Evolutionary conservation across 2,329 filamentous ascomycete species (phyloP), one percentile per base, ranked within the genome.

Genomic region (Aureobasidium sp.): DNA sequence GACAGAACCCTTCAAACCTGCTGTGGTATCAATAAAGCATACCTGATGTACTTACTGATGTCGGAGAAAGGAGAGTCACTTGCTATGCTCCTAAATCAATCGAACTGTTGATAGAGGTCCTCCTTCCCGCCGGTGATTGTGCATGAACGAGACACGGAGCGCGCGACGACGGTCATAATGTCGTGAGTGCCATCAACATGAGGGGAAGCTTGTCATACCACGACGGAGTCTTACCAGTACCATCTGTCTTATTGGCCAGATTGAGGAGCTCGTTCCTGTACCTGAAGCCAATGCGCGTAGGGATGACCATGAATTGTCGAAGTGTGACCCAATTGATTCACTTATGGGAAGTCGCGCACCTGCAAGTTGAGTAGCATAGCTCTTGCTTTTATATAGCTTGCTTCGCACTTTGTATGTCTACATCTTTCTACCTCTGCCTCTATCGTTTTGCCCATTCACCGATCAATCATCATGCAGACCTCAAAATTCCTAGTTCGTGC

Each of bases 401-500:
- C 34, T 52, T 29, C 5, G 2, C 49, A 27, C 9, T 34, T 3
- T 34, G 17, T 15, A 2, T 8, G 20, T 14, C n/a, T 15, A 27
- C 15, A n/a, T 27, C 20, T 39, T 27, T 45, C 20, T 12, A 8
- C 6, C 15, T 37, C 48, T 22, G 9, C 31, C 14, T 25, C n/a
- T 11, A 27, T 11, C 20, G 45, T 11, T 42, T 15, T 11, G n/a
- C 11, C n/a, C 34, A 9, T 22, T 17, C 22, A 9, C 44, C 27
- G 41, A n/a, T 17, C 47, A 49, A 29, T 8, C 25, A 34, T 34
- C n/a, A 61, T 61, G 59, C 59, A 61, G 37, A 47, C 59, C 12
- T 47, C 59, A 15, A 45, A 20, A 29, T 11, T 55, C 29, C 20
- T 55, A 8, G 27, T 27, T 36, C 59, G 59, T 42, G 47, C 48